These are phyloP conservation scores for Pestalotiopsis sp. DNA, from an alignment of 2,329 filamentous ascomycete species.

Conservation along the genomic window DNA sequence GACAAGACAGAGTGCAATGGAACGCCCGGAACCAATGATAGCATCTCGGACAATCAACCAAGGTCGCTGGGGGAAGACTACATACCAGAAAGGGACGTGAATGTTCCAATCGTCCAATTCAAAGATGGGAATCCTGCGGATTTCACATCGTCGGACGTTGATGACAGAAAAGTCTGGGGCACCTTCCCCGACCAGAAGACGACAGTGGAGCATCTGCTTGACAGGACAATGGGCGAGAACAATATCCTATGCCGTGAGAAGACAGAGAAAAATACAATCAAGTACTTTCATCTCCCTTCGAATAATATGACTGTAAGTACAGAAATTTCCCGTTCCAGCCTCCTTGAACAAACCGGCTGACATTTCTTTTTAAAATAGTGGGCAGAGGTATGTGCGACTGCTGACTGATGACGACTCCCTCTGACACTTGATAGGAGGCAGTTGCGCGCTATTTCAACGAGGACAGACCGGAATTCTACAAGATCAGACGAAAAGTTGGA, in stretches of 20 bases:
- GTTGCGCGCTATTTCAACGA: constrained; percentile 4
- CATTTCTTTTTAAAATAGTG: neutral
- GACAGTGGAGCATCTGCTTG: neutral
- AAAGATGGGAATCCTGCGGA: neutral
- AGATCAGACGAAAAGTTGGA: neutral
- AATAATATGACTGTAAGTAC: constrained; percentile 11
- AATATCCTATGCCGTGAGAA: neutral
- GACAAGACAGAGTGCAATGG: too few relatives aligned
- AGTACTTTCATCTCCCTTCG: constrained; percentile 6
- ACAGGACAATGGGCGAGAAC: neutral
- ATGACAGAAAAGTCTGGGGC: neutral
- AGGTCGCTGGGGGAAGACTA: neutral
- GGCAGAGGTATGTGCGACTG: constrained; percentile 5
- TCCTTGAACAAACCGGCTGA: neutral
- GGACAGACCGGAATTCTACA: neutral
- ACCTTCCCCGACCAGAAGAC: neutral
- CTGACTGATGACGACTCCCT: too few relatives aligned
- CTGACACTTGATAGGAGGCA: neutral
- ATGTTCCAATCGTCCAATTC: constrained; percentile 7
- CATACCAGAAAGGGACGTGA: neutral
- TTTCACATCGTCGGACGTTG: neutral
- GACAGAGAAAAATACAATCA: neutral
- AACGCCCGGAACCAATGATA: too few relatives aligned
- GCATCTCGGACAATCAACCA: neutral
- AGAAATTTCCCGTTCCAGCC: neutral